Evolutionary conservation across 768 basidiomycete genomes (phyloP).

Genomic region (Naematelia aurantialba): DNA sequence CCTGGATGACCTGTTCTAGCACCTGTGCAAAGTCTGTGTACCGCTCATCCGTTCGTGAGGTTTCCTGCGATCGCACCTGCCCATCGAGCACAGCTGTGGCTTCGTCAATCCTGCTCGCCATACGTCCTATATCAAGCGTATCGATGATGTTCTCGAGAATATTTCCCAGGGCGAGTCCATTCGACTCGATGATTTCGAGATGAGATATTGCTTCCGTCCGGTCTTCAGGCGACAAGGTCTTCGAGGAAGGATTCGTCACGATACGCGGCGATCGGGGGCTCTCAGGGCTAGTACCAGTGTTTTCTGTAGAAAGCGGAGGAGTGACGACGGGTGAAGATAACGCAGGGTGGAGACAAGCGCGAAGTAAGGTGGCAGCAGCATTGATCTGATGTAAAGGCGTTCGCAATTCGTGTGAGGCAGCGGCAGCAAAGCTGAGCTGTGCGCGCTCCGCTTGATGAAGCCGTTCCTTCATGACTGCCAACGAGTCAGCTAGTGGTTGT

Average conservation of each 20-base stretch:
- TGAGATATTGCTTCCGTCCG: constrained; percentile 28
- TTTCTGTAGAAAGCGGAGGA: constrained; percentile 1
- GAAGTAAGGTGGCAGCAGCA: constrained; percentile 34
- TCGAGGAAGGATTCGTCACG: neutral
- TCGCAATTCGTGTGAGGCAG: constrained; percentile 45
- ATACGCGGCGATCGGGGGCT: constrained; percentile 5
- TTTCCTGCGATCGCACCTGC: neutral
- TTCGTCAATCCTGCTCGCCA: constrained; percentile 1
- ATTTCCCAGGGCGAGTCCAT: constrained; percentile 30
- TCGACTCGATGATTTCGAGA: constrained; percentile 41
- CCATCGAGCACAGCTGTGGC: neutral
- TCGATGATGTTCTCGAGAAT: constrained; percentile 46
- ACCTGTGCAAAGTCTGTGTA: constrained; percentile 17
- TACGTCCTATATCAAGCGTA: constrained; percentile 43
- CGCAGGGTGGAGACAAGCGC: constrained; percentile 18
- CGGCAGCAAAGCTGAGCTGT: constrained; percentile 44
- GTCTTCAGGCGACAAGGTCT: constrained; percentile 15
- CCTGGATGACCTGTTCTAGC: constrained; percentile 32
- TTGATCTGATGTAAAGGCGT: constrained; percentile 48
- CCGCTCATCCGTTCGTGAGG: neutral
- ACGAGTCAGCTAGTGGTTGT: constrained; percentile 4
- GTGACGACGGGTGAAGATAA: constrained; percentile 3
- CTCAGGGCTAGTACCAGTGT: neutral
- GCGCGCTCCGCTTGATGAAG: constrained; percentile 33
- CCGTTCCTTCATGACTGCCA: constrained; percentile 36